Conservation (phyloP, 2,329 filamentous ascomycete species). For the Rutstroemia sp. region DNA sequence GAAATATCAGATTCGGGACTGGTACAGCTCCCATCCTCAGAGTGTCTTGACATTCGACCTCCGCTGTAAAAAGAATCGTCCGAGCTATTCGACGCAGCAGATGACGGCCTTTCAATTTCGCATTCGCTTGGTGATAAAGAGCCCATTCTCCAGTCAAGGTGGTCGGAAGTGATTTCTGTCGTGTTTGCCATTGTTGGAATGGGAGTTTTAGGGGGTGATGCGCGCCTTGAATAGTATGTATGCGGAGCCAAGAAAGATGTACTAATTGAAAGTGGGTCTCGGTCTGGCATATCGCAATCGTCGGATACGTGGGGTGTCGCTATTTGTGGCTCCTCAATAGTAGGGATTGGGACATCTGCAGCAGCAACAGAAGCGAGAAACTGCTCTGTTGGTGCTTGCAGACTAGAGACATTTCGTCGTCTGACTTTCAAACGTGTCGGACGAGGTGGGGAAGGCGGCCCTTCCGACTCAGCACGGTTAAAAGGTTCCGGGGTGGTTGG, state of each 20-base stretch:
- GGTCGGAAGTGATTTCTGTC: slow-evolving; percentile 12
- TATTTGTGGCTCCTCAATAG: slow-evolving; percentile 49
- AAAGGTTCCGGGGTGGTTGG: slow-evolving; percentile 27
- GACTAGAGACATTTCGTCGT: slow-evolving; percentile 24
- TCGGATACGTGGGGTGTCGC: slow-evolving; percentile 18
- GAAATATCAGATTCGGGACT: slow-evolving; percentile 41
- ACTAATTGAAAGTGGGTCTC: slow-evolving; percentile 11
- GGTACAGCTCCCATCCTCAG: slow-evolving; percentile 48
- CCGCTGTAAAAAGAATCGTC: slow-evolving; percentile 49
- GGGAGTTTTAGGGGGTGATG: slow-evolving; percentile 53
- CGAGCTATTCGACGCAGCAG: slow-evolving; percentile 31
- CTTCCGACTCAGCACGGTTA: slow-evolving; percentile 14
- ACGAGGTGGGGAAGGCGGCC: slow-evolving; percentile 26
- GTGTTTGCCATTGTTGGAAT: slow-evolving; percentile 30
- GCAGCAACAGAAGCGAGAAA: slow-evolving; percentile 62
- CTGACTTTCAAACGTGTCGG: slow-evolving; percentile 25
- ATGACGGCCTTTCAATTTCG: slow-evolving; percentile 22
- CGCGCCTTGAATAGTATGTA: slow-evolving; percentile 9
- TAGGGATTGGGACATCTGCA: slow-evolving; percentile 56
- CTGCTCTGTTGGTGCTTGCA: slow-evolving; percentile 52
- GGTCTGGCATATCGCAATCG: slow-evolving; percentile 24
- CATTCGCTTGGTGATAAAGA: slow-evolving; percentile 15
- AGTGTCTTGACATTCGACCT: slow-evolving; percentile 48
- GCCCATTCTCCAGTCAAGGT: slow-evolving; percentile 28
- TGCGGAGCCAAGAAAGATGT: slow-evolving; percentile 20